Evolutionary conservation across 2,329 filamentous ascomycete species (phyloP).

Genomic region (Fusarium scirpi): DNA sequence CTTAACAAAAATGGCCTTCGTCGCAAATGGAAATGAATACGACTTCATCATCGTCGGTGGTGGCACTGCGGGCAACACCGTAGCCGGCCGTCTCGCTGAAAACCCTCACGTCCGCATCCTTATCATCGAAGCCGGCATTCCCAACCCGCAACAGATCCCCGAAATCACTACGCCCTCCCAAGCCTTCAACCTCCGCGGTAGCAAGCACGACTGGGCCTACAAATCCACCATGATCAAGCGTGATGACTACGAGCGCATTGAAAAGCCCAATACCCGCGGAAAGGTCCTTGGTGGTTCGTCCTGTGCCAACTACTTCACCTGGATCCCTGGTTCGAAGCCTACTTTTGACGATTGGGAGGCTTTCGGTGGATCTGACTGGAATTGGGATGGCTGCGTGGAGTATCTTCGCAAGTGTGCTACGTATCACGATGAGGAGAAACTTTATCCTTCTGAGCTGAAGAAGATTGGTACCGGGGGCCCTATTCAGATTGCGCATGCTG

Average conservation of each 20-base stretch:
- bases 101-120: too few species aligned
- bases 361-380: conserved; percentile 76
- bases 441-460: conserved; percentile 59
- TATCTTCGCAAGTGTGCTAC: conserved; percentile 67
- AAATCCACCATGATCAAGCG: conserved; percentile 67
- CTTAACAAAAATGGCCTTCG: conserved; percentile 1
- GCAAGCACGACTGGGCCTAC: too few species aligned
- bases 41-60: neutral
- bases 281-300: conserved; percentile 70
- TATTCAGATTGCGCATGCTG: too few species aligned
- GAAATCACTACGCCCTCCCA: too few species aligned
- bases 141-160: too few species aligned
- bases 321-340: conserved; percentile 67
- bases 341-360: conserved; percentile 79
- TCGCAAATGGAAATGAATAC: conserved; percentile 9
- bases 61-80: too few species aligned
- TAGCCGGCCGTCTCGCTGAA: too few species aligned
- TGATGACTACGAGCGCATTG: conserved; percentile 69
- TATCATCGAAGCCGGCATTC: too few species aligned
- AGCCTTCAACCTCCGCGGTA: too few species aligned
- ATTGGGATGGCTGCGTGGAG: conserved; percentile 58
- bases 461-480: conserved; percentile 46
- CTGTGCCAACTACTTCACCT: conserved; percentile 73
- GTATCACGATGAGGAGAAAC: conserved; percentile 66
- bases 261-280: conserved; percentile 72